Percentiles rank a stretch among this genome's conserved stretches.
These are phyloP conservation scores for Amauroascus verrucosus DNA, from an alignment of 2,329 filamentous ascomycete species.

Conservation along the genomic window DNA sequence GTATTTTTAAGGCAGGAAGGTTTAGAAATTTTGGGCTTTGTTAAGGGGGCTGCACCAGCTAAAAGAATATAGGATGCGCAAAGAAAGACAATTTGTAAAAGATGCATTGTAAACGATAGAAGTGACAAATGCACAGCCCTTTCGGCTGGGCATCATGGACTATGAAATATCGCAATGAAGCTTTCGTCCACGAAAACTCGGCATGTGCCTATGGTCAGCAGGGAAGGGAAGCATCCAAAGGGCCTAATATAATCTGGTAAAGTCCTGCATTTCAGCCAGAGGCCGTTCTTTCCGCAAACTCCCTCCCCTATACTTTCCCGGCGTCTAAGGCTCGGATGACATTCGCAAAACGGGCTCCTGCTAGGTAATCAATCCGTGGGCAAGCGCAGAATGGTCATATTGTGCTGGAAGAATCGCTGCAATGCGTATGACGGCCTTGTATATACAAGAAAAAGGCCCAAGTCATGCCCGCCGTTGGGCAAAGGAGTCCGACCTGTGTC, in stretches of 20 bases:
- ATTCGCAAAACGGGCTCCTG: background rate
- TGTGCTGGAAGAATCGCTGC: no score
- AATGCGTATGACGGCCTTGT: background rate
- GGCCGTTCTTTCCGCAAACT: background rate
- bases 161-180: background rate
- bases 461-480: no score
- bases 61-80: slow-evolving; percentile 10
- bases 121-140: background rate
- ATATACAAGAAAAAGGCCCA: background rate
- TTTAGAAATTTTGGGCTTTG: background rate
- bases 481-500: no score
- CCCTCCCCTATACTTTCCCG: background rate
- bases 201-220: background rate
- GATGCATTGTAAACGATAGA: slow-evolving; percentile 14
- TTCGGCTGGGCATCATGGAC: background rate
- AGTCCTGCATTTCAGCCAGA: background rate
- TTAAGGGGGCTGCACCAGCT: slow-evolving; percentile 1
- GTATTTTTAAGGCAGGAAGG: slow-evolving; percentile 7
- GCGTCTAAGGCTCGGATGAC: background rate
- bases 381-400: no score
- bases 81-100: slow-evolving; percentile 12
- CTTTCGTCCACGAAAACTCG: background rate
- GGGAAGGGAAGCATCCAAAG: background rate
- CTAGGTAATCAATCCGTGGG: background rate
- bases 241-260: background rate